Evolutionary conservation across 2,329 filamentous ascomycete genomes (phyloP).

Genomic region (Salinomyces thailandicus): DNA sequence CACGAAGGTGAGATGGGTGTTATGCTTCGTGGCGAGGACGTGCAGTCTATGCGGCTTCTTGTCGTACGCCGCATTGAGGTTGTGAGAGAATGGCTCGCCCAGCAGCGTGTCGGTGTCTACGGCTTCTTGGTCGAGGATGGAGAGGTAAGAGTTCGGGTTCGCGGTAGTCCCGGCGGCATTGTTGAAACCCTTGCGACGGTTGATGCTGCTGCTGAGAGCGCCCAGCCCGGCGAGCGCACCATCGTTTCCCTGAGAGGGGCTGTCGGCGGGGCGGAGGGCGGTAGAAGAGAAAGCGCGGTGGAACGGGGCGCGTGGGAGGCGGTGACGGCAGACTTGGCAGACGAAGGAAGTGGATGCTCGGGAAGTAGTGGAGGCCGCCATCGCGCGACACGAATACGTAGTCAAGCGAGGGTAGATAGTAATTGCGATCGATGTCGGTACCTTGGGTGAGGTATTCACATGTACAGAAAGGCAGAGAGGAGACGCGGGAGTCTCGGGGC

Average conservation of each 20-base stretch:
- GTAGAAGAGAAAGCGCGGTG: slow-evolving; percentile 27
- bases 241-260: neutral
- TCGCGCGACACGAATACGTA: no score
- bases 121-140: slow-evolving; percentile 3
- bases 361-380: slow-evolving; percentile 14
- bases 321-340: slow-evolving; percentile 30
- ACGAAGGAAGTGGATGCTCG: slow-evolving; percentile 24
- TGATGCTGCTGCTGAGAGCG: slow-evolving; percentile 4
- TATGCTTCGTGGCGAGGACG: slow-evolving; percentile 81
- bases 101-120: slow-evolving; percentile 6
- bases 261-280: slow-evolving; percentile 6
- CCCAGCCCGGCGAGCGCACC: slow-evolving; percentile 2
- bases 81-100: slow-evolving; percentile 6
- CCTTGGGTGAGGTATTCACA: no score
- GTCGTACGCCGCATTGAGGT: slow-evolving; percentile 8
- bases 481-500: no score
- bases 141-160: neutral
- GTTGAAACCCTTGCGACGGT: slow-evolving; percentile 4
- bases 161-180: slow-evolving; percentile 1
- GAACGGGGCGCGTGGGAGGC: slow-evolving; percentile 13
- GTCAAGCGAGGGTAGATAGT: no score
- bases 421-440: no score
- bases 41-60: slow-evolving; percentile 66
- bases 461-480: no score
- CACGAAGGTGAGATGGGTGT: slow-evolving; percentile 85